These are phyloP conservation scores for Hanseniaspora pseudoguilliermondii DNA, from an alignment of 805 yeast genomes.

Conservation along the genomic window DNA sequence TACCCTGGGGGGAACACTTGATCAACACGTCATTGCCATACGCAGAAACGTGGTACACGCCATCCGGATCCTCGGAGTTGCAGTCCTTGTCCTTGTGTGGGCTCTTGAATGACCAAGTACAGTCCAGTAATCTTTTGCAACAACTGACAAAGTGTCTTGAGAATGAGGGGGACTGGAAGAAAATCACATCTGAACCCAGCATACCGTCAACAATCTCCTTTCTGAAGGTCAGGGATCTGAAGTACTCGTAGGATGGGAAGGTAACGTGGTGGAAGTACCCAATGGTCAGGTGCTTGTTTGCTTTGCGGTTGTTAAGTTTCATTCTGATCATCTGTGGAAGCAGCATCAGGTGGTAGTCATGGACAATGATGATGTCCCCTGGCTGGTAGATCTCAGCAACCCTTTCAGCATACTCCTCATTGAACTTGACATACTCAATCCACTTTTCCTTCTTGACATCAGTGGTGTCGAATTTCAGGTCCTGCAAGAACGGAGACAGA, in stretches of 20 bases:
- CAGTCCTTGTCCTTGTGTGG: slow-evolving; percentile 21
- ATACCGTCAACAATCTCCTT: slow-evolving; percentile 75
- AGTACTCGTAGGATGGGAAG: slow-evolving; percentile 91
- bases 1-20: slow-evolving; percentile 76
- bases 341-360: slow-evolving; percentile 72
- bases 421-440: slow-evolving; percentile 78
- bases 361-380: slow-evolving; percentile 88
- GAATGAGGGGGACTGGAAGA: slow-evolving; percentile 76
- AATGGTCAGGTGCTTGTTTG: slow-evolving; percentile 30
- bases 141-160: slow-evolving; percentile 84
- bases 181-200: slow-evolving; percentile 77
- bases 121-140: slow-evolving; percentile 76
- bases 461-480: slow-evolving; percentile 34
- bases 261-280: slow-evolving; percentile 79
- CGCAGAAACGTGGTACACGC: slow-evolving; percentile 35
- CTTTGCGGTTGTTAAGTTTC: slow-evolving; percentile 48
- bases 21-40: slow-evolving; percentile 70
- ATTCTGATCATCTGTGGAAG: slow-evolving; percentile 73
- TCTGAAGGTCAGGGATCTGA: slow-evolving; percentile 77
- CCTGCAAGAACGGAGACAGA: slow-evolving; percentile 53
- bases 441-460: slow-evolving; percentile 62
- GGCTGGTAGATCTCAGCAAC: slow-evolving; percentile 61
- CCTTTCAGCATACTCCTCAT: slow-evolving; percentile 77
- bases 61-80: slow-evolving; percentile 34
- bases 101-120: slow-evolving; percentile 38